A percentile compares a stretch with the other conserved stretches of the same genome.
Conservation (phyloP, 2,329 filamentous ascomycete species). For the Phoma sp. region DNA sequence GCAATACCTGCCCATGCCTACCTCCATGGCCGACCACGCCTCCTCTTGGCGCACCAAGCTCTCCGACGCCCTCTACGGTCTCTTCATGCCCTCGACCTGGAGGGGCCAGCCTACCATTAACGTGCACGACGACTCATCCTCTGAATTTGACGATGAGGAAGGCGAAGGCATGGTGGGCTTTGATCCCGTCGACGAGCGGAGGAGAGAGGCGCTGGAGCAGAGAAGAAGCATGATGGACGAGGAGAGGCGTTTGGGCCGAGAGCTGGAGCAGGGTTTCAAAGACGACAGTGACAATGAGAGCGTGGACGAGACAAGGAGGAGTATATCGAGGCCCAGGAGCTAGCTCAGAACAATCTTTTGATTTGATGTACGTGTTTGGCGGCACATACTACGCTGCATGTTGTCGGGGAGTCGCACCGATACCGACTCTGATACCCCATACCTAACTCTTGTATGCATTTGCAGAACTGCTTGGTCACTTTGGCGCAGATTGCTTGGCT, state of each 20-base stretch:
- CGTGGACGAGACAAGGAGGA: constrained; percentile 24
- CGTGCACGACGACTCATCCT: constrained; percentile 43
- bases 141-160: constrained; percentile 52
- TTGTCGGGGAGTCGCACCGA: background rate
- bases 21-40: constrained; percentile 20
- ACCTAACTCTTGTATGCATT: background rate
- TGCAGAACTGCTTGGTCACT: background rate
- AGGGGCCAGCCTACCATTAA: constrained; percentile 31
- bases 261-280: constrained; percentile 77
- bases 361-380: background rate
- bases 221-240: constrained; percentile 54
- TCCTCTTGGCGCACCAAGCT: constrained; percentile 42
- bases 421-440: background rate
- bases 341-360: background rate
- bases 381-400: background rate
- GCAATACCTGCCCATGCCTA: constrained; percentile 52
- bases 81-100: constrained; percentile 44
- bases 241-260: constrained; percentile 72
- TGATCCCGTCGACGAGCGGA: constrained; percentile 43
- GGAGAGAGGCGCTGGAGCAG: constrained; percentile 49
- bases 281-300: constrained; percentile 72
- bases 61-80: constrained; percentile 42
- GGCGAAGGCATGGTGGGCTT: constrained; percentile 57
- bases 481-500: background rate
- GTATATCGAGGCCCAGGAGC: constrained; percentile 3